A percentile compares a stretch with the other conserved stretches of the same genome.
phyloP scores from a whole-genome alignment of 148 eudicot species.

The Diospyros kaki region DNA sequence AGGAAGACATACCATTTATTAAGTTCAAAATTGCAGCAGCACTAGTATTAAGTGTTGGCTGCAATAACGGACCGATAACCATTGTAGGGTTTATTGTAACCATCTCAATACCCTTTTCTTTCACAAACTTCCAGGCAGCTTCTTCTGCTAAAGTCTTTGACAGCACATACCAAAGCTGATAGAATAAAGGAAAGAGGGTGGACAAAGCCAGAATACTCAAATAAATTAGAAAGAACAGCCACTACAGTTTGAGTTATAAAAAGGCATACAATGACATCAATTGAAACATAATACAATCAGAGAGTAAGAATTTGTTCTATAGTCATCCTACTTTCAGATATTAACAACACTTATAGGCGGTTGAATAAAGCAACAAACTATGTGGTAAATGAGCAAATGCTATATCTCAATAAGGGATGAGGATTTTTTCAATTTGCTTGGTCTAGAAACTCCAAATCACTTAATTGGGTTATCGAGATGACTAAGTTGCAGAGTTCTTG shows the following conservation, averaged over 20 bases:
- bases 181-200: neutral
- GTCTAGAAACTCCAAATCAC: too few relatives aligned
- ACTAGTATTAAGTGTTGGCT: conserved; percentile 24
- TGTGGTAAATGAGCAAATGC: too few relatives aligned
- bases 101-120: conserved; percentile 18
- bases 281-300: neutral
- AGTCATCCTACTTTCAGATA: neutral
- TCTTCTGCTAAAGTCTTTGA: conserved; percentile 20
- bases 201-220: neutral
- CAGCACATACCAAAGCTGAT: conserved; percentile 15
- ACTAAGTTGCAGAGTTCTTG: too few relatives aligned
- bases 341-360: too few relatives aligned
- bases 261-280: neutral
- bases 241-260: neutral
- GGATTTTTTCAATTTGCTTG: too few relatives aligned
- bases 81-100: conserved; percentile 21
- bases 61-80: conserved; percentile 37
- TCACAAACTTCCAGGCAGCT: neutral
- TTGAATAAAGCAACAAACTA: too few relatives aligned
- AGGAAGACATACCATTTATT: conserved; percentile 18
- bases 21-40: conserved; percentile 19
- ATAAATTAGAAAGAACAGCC: neutral
- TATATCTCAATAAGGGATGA: too few relatives aligned
- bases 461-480: too few relatives aligned
- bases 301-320: too few relatives aligned